Evolutionary conservation across 306 rosid species (phyloP).

Genomic region (Quercus dentata): DNA sequence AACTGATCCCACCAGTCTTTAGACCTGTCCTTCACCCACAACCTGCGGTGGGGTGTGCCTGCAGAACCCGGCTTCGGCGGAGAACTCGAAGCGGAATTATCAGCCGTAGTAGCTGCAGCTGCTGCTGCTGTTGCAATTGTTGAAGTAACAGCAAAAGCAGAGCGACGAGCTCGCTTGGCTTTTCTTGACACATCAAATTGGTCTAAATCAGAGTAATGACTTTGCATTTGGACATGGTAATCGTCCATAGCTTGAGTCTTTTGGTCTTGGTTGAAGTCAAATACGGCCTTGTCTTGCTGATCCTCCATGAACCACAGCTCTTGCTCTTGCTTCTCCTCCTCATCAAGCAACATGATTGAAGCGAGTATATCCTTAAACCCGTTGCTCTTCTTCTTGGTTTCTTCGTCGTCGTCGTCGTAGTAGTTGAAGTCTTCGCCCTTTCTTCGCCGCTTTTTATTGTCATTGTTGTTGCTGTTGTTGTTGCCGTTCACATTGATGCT

Average conservation of each 20-base stretch:
- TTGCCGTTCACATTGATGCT: constrained; percentile 14
- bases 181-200: constrained; percentile 7
- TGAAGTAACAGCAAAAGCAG: not conserved
- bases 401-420: constrained; percentile 11
- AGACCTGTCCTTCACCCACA: constrained; percentile 86
- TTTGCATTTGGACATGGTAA: constrained; percentile 17
- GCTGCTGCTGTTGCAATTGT: not conserved
- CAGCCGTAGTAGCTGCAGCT: not conserved
- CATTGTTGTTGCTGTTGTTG: constrained; percentile 17
- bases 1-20: constrained; percentile 78
- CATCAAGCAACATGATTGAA: constrained; percentile 45
- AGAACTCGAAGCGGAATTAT: not conserved
- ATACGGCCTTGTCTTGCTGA: constrained; percentile 9
- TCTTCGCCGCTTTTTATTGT: constrained; percentile 27
- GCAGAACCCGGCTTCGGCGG: not conserved
- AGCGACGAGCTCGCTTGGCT: constrained; percentile 35
- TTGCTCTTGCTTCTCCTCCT: constrained; percentile 44
- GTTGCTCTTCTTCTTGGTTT: constrained; percentile 10
- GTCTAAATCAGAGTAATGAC: constrained; percentile 17
- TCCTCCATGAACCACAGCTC: constrained; percentile 14
- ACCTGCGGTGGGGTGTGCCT: constrained; percentile 41
- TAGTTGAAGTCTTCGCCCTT: not conserved
- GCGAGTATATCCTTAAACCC: constrained; percentile 33
- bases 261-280: constrained; percentile 22
- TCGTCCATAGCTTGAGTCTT: constrained; percentile 34